These are phyloP conservation scores for Metschnikowia lunata DNA, from an alignment of 805 yeast genomes.

Conservation along the genomic window DNA sequence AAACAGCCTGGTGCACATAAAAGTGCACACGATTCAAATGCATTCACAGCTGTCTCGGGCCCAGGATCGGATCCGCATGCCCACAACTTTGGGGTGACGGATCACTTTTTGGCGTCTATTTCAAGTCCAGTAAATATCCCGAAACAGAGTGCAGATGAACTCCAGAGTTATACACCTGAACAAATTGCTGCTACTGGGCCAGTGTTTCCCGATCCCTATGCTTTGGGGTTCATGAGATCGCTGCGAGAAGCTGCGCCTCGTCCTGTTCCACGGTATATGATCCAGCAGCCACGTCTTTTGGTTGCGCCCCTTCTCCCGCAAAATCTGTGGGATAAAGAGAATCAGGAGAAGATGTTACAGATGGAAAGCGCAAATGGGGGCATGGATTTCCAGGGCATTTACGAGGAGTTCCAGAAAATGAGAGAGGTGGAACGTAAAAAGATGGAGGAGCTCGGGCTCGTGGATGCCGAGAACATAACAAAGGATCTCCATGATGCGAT, in stretches of 20 bases:
- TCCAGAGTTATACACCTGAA: constrained; percentile 2
- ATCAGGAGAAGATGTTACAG: constrained; percentile 57
- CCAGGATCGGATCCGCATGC: too few species aligned
- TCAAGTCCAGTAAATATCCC: not conserved
- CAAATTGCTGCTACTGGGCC: constrained; percentile 25
- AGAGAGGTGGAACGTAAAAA: constrained; percentile 68
- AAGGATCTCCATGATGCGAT: constrained; percentile 88
- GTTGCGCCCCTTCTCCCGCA: constrained; percentile 30
- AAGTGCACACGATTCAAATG: not conserved
- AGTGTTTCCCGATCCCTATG: constrained; percentile 26
- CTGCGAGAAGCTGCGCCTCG: constrained; percentile 15
- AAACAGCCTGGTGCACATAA: not conserved
- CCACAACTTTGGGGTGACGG: not conserved
- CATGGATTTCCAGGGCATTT: constrained; percentile 63
- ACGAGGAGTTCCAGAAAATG: constrained; percentile 69
- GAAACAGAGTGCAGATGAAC: not conserved
- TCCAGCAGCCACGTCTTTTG: constrained; percentile 33
- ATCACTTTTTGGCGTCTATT: not conserved
- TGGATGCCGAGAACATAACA: constrained; percentile 80
- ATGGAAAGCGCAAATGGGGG: constrained; percentile 44
- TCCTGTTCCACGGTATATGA: constrained; percentile 34
- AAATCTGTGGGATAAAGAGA: constrained; percentile 68
- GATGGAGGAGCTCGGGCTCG: constrained; percentile 79
- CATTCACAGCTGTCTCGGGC: not conserved
- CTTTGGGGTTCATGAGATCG: constrained; percentile 25